These are phyloP conservation scores for Lachnellula hyalina DNA, from an alignment of 2,329 filamentous ascomycete species.

Conservation along the genomic window DNA sequence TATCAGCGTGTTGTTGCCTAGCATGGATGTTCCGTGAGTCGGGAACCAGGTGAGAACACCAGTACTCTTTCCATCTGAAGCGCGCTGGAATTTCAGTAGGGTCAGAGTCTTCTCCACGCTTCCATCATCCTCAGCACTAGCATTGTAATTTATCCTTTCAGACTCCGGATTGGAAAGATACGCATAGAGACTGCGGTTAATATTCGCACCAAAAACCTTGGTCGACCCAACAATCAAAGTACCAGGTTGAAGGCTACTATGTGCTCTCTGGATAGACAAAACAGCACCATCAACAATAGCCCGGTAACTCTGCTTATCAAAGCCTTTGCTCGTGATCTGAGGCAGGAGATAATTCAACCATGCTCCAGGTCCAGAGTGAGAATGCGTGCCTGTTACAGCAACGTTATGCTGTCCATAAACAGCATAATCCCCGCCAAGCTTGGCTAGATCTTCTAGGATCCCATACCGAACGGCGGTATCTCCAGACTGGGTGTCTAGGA, in stretches of 20 bases:
- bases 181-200: conserved; percentile 83
- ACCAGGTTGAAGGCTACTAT: conserved; percentile 61
- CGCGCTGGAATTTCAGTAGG: conserved; percentile 70
- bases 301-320: conserved; percentile 78
- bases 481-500: conserved; percentile 80
- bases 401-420: conserved; percentile 76
- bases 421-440: conserved; percentile 65
- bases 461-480: conserved; percentile 85
- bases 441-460: conserved; percentile 69
- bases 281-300: conserved; percentile 85
- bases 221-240: conserved; percentile 65
- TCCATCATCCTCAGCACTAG: conserved; percentile 46
- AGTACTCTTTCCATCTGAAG: conserved; percentile 68
- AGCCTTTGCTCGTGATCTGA: conserved; percentile 83
- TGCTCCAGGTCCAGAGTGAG: conserved; percentile 83
- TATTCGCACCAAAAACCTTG: conserved; percentile 69
- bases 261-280: conserved; percentile 75
- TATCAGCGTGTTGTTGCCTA: conserved; percentile 85
- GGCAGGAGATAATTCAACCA: conserved; percentile 94
- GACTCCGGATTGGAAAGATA: conserved; percentile 79
- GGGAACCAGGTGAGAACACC: conserved; percentile 88
- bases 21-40: conserved; percentile 85
- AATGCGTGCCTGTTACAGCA: conserved; percentile 88
- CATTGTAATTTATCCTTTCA: conserved; percentile 65
- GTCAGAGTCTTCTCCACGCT: conserved; percentile 72